Evolutionary conservation across 2,329 filamentous ascomycete species (phyloP).

Genomic region (Diplodia mutila): DNA sequence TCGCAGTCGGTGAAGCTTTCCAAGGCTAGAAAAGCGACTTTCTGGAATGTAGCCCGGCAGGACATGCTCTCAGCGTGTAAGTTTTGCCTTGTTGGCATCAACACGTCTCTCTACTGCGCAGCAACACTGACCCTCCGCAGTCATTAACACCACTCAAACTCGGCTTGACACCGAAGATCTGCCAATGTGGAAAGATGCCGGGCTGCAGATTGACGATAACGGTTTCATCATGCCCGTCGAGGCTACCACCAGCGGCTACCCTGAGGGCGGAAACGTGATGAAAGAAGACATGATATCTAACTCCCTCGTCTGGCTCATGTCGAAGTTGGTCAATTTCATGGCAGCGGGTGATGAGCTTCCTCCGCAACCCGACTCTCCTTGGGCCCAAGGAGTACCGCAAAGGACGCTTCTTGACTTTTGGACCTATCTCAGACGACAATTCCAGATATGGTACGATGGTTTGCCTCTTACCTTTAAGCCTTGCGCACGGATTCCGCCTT

Average conservation of each 20-base stretch:
- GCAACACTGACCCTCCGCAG: constrained; percentile 32
- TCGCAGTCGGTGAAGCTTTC: constrained; percentile 43
- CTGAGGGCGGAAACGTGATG: constrained; percentile 55
- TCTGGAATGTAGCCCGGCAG: constrained; percentile 70
- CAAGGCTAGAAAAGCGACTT: constrained; percentile 61
- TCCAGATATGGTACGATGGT: constrained; percentile 63
- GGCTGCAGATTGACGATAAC: constrained; percentile 59
- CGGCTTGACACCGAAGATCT: constrained; percentile 65
- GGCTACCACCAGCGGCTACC: constrained; percentile 42
- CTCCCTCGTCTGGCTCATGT: constrained; percentile 66
- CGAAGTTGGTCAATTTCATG: constrained; percentile 69
- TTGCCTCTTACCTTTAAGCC: constrained; percentile 64
- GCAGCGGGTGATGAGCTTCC: constrained; percentile 59
- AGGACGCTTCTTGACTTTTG: constrained; percentile 57
- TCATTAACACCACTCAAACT: constrained; percentile 64
- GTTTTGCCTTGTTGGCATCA: constrained; percentile 31
- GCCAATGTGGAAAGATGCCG: constrained; percentile 66
- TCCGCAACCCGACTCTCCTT: constrained; percentile 41
- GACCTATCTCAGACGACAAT: constrained; percentile 59
- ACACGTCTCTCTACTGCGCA: neutral
- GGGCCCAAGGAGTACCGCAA: constrained; percentile 52
- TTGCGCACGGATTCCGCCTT: constrained; percentile 54
- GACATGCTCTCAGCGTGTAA: constrained; percentile 66
- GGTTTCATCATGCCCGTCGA: constrained; percentile 57
- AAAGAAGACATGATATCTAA: constrained; percentile 68